Percentiles rank a stretch among this genome's conserved stretches.
Evolutionary conservation across 106 monocot genomes (phyloP).

Genomic region (Dendrobium nobile): DNA sequence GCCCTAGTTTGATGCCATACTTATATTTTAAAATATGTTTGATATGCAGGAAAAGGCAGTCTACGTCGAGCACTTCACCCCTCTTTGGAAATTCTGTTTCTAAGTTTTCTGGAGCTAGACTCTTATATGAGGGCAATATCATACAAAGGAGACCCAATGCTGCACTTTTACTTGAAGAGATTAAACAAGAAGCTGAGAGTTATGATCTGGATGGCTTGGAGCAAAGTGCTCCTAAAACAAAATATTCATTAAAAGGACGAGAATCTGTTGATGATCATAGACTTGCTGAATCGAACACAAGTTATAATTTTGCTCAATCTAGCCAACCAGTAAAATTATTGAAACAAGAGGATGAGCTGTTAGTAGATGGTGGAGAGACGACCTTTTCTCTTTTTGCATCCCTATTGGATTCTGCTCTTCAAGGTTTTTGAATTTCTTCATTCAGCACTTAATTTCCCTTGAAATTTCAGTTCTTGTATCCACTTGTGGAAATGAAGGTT

Average conservation of each 20-base stretch:
- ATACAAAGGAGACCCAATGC: constrained; percentile 79
- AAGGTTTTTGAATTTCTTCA: constrained; percentile 40
- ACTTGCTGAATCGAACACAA: constrained; percentile 22
- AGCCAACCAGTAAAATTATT: constrained; percentile 25
- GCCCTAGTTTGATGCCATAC: not conserved
- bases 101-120: constrained; percentile 56
- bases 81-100: constrained; percentile 51
- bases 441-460: not conserved
- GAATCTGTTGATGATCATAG: constrained; percentile 29
- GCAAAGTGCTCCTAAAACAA: constrained; percentile 19
- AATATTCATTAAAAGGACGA: constrained; percentile 42
- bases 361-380: constrained; percentile 49
- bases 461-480: not conserved
- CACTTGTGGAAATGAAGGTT: not conserved
- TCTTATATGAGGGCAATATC: constrained; percentile 65
- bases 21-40: not conserved
- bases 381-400: constrained; percentile 77
- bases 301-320: constrained; percentile 23
- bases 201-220: constrained; percentile 52
- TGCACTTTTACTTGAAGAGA: constrained; percentile 76
- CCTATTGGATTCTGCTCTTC: constrained; percentile 91
- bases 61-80: constrained; percentile 57
- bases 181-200: constrained; percentile 70
- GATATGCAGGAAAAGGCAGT: constrained; percentile 54
- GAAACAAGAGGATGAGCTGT: constrained; percentile 66